phyloP scores from a whole-genome alignment of 2,329 filamentous ascomycete genomes.

The Arthrobotrys iridis region DNA sequence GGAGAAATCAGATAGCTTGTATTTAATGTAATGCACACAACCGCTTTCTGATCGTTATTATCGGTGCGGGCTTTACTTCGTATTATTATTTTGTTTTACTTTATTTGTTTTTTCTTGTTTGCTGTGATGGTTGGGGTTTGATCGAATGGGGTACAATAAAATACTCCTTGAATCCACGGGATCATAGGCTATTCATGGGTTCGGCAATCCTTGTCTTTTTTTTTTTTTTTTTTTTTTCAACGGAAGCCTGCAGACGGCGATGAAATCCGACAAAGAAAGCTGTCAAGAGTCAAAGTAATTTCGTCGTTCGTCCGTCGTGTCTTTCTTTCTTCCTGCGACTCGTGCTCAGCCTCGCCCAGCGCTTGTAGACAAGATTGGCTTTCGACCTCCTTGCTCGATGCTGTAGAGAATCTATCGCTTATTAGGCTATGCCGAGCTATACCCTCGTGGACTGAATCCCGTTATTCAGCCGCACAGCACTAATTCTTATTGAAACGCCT shows the following conservation, averaged over 20 bases:
- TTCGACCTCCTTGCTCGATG: neutral
- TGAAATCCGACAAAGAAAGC: neutral
- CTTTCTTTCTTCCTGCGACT: too few relatives aligned
- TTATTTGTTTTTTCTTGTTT: too few relatives aligned
- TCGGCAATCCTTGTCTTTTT: too few relatives aligned
- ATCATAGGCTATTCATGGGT: slow-evolving; percentile 8
- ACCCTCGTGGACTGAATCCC: slow-evolving; percentile 10
- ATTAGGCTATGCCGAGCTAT: slow-evolving; percentile 17
- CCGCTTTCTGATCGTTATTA: too few relatives aligned
- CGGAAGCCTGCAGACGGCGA: slow-evolving; percentile 16
- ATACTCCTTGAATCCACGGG: slow-evolving; percentile 7
- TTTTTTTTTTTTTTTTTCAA: too few relatives aligned
- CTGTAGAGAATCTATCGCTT: slow-evolving; percentile 12
- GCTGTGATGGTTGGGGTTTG: neutral
- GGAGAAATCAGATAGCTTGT: slow-evolving; percentile 12
- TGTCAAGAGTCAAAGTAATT: neutral
- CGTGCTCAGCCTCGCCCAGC: too few relatives aligned
- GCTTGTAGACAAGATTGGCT: too few relatives aligned
- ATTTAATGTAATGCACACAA: too few relatives aligned
- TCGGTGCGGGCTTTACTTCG: too few relatives aligned
- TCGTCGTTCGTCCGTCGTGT: neutral
- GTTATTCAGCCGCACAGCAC: slow-evolving; percentile 28
- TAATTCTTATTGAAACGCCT: slow-evolving; percentile 11
- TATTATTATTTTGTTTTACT: too few relatives aligned
- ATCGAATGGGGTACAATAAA: neutral